These are phyloP conservation scores for Bondarzewia mesenterica DNA, from an alignment of 1,284 basidiomycete species.

Conservation along the genomic window DNA sequence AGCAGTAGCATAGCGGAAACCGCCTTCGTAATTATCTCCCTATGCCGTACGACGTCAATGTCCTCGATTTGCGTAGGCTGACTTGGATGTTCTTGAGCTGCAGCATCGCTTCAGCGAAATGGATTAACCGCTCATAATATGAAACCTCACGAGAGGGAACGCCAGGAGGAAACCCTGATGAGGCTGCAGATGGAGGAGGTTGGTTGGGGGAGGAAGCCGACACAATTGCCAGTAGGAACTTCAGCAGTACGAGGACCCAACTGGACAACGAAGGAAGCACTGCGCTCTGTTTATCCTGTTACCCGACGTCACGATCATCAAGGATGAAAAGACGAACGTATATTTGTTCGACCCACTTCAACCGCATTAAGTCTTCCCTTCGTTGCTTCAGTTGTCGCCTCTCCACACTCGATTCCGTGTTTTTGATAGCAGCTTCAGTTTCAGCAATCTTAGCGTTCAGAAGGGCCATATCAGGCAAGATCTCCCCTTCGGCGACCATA, in stretches of 20 bases:
- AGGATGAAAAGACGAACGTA: conserved; percentile 56
- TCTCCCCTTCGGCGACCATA: conserved; percentile 32
- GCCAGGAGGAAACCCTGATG: conserved; percentile 60
- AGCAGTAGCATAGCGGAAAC: conserved; percentile 92
- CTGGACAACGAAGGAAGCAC: conserved; percentile 78
- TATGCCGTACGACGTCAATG: conserved; percentile 89
- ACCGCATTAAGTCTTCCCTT: conserved; percentile 71
- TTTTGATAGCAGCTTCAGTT: conserved; percentile 49
- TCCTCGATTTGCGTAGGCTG: conserved; percentile 87
- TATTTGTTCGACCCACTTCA: conserved; percentile 84
- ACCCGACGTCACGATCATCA: conserved; percentile 1
- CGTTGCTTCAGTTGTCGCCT: conserved; percentile 60
- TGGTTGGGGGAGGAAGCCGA: conserved; percentile 58
- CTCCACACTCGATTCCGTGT: conserved; percentile 44
- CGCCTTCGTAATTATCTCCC: conserved; percentile 96
- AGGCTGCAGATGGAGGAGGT: conserved; percentile 50
- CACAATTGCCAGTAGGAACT: conserved; percentile 83
- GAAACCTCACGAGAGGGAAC: conserved; percentile 55
- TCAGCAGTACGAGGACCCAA: conserved; percentile 86
- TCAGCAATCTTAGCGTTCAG: conserved; percentile 67
- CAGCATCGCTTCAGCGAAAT: conserved; percentile 28
- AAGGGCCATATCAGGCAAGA: conserved; percentile 58
- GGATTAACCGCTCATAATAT: background rate
- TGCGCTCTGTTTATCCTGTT: conserved; percentile 64
- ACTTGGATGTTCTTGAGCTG: conserved; percentile 55